Evolutionary conservation across 1,139 yeast genomes (phyloP).

Genomic region (Eremothecium cymbalariae): DNA sequence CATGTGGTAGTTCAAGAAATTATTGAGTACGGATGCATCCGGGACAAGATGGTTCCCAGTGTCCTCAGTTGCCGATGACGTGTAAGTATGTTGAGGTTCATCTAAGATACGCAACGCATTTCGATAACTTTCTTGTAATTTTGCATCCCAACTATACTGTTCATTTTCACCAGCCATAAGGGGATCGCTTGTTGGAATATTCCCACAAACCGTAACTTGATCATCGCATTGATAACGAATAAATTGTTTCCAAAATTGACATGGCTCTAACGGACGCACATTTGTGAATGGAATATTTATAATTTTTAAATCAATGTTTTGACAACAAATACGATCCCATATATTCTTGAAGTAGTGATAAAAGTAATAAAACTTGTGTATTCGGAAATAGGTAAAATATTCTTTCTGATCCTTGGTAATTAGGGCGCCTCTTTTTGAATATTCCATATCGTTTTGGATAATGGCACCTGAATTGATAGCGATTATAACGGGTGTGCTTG

Average conservation of each 20-base stretch:
- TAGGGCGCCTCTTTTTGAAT: conserved; percentile 20
- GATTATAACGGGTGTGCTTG: conserved; percentile 27
- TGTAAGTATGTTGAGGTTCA: not conserved
- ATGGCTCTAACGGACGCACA: conserved; percentile 27
- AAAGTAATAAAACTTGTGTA: conserved; percentile 27
- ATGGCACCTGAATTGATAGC: conserved; percentile 23
- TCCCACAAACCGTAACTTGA: conserved; percentile 20
- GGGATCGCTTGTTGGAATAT: conserved; percentile 3
- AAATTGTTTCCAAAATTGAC: conserved; percentile 21
- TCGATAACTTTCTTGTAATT: conserved; percentile 16
- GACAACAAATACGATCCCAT: conserved; percentile 29
- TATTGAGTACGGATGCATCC: conserved; percentile 20
- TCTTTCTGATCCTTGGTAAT: conserved; percentile 23
- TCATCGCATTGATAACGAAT: conserved; percentile 16
- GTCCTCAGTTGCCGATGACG: conserved; percentile 9
- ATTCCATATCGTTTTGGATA: conserved; percentile 13
- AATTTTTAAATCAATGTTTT: conserved; percentile 25
- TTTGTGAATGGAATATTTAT: conserved; percentile 31
- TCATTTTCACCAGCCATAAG: conserved; percentile 5
- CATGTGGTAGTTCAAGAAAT: conserved; percentile 22
- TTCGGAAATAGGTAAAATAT: conserved; percentile 19
- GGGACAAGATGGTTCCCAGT: conserved; percentile 12
- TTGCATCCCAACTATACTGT: conserved; percentile 23
- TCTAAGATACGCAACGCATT: conserved; percentile 9
- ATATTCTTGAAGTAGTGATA: conserved; percentile 26